Base-by-base conservation (phyloP, 768 basidiomycete species). In the Dendrothele bispora region DNA sequence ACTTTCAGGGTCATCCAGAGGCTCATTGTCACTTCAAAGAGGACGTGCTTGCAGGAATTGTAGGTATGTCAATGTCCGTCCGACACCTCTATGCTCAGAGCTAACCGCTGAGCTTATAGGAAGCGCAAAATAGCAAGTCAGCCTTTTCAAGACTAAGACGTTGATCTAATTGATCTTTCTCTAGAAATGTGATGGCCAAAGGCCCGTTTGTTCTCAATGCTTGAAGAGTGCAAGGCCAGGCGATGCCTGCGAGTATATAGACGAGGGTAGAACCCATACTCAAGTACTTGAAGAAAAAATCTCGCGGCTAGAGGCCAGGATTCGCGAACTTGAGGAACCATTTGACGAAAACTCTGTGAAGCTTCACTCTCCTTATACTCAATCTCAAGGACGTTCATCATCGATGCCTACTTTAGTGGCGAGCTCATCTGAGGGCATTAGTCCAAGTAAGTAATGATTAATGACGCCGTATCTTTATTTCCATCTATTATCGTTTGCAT, bases 161-260 rank as follows among this genome's bases (percentile, higher is more conserved):
- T 28, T 30, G 4, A 12, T 32, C 26, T 30, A 22, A n/a, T 27
- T n/a, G 14, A 4, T 15, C 26, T 25, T 39, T 38, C 25, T 38
- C 17, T 49, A 76, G 74, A 64, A 64, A 51, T 76, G 74, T 36
- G 74, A 76, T 50, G 71, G 74, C 5, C 43, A 43, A 2, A 61
- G 67, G 27, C 74, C 74, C 0, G 56, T 62, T 3, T 76, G 74
- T 43, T 60, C 61, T 7, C 75, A 67, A 44, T 76, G 74, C 50
- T 48, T 62, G 10, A 56, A 68, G 4, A 63, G 65, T 0, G 63
- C 69, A 35, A 60, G 71, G n/a, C 49, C 49, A 21, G 53, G 45
- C 6, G 71, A 69, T 5, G 74, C 76, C 30, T 76, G 74, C 46
- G 74, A 76, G 57, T 76, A 76, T 48, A 64, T 66, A 1, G 75